A percentile compares a stretch with the other conserved stretches of the same genome.
These are phyloP conservation scores for Pogostemon cablin DNA, from an alignment of 257 asterid species.

Conservation along the genomic window DNA sequence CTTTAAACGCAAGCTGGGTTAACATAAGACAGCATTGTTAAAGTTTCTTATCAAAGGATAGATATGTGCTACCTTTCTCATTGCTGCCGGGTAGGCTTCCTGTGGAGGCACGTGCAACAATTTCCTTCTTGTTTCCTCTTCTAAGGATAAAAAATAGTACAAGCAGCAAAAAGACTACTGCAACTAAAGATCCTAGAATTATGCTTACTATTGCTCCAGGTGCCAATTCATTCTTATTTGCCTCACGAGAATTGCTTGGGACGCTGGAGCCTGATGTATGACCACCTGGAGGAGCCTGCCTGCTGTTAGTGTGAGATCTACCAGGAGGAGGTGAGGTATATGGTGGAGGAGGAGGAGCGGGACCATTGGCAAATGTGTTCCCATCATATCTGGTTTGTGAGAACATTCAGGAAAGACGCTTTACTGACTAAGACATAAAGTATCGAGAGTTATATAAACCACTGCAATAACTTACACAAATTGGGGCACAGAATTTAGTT, in stretches of 20 bases:
- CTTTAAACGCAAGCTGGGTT: background rate
- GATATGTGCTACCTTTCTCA: slow-evolving; percentile 50
- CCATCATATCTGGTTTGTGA: slow-evolving; percentile 67
- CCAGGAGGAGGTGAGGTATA: slow-evolving; percentile 88
- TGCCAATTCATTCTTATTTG: slow-evolving; percentile 57
- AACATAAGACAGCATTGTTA: background rate
- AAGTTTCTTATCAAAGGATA: slow-evolving; percentile 19
- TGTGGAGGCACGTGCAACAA: slow-evolving; percentile 65
- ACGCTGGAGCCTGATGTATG: slow-evolving; percentile 50
- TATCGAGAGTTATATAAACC: slow-evolving; percentile 15
- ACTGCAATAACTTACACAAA: slow-evolving; percentile 65
- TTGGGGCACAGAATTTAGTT: slow-evolving; percentile 67
- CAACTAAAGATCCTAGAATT: slow-evolving; percentile 71
- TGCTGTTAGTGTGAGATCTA: slow-evolving; percentile 49
- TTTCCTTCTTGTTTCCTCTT: slow-evolving; percentile 71
- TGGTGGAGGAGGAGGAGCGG: slow-evolving; percentile 97
- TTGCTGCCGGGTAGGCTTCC: slow-evolving; percentile 61
- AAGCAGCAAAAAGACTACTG: slow-evolving; percentile 49
- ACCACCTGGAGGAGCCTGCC: slow-evolving; percentile 48
- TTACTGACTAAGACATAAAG: slow-evolving; percentile 26
- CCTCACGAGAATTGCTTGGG: slow-evolving; percentile 43
- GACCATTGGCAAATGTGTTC: slow-evolving; percentile 76
- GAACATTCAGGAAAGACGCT: slow-evolving; percentile 29
- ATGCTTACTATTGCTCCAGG: slow-evolving; percentile 81
- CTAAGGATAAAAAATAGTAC: slow-evolving; percentile 66